These are phyloP conservation scores for Ascoidea rubescens DNA, from an alignment of 805 yeast species.

Conservation along the genomic window DNA sequence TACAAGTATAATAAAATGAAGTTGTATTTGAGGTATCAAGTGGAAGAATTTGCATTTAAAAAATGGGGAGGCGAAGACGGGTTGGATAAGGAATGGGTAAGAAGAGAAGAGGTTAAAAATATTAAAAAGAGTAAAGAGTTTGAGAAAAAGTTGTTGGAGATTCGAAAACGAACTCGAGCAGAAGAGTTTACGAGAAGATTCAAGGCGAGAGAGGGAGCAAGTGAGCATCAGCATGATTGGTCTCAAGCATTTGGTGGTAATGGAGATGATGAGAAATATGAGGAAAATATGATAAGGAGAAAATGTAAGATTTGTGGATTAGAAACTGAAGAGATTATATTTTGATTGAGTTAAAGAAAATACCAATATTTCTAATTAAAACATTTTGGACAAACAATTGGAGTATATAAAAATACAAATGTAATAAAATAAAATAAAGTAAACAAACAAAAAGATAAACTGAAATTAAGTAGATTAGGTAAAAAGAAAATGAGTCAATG, in stretches of 20 bases:
- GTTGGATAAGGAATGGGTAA: slow-evolving; percentile 83
- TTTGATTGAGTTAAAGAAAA: too few relatives aligned
- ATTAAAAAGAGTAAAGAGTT: slow-evolving; percentile 69
- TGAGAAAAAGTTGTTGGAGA: slow-evolving; percentile 63
- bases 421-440: too few relatives aligned
- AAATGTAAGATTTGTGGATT: slow-evolving; percentile 75
- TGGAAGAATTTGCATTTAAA: slow-evolving; percentile 84
- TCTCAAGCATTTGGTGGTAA: slow-evolving; percentile 38
- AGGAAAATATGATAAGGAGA: slow-evolving; percentile 31
- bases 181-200: slow-evolving; percentile 69
- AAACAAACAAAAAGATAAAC: too few relatives aligned
- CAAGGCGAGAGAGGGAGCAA: slow-evolving; percentile 44
- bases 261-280: slow-evolving; percentile 20
- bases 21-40: slow-evolving; percentile 75
- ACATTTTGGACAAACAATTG: too few relatives aligned
- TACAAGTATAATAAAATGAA: slow-evolving; percentile 89
- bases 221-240: slow-evolving; percentile 67
- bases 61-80: slow-evolving; percentile 92
- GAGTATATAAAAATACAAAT: too few relatives aligned
- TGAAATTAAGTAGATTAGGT: too few relatives aligned
- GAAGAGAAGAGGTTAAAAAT: slow-evolving; percentile 60
- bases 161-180: slow-evolving; percentile 87
- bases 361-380: too few relatives aligned
- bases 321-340: slow-evolving; percentile 62
- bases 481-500: too few relatives aligned